A percentile compares a stretch with the other conserved stretches of the same genome.
phyloP scores from a whole-genome alignment of 768 basidiomycete species.

The Tricholoma hemisulphureum region DNA sequence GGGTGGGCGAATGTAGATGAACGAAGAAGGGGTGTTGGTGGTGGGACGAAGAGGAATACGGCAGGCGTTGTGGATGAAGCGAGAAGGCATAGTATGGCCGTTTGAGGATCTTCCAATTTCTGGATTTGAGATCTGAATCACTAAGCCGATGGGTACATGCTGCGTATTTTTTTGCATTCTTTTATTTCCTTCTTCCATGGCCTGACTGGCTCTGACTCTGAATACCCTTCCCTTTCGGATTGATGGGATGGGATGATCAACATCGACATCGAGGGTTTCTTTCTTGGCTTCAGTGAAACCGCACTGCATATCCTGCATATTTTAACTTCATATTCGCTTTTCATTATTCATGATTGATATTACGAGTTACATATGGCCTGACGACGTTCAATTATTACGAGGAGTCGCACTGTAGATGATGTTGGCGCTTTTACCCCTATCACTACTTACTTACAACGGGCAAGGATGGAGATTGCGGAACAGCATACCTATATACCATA shows the following conservation, averaged over 20 bases:
- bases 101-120: slow-evolving; percentile 38
- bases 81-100: slow-evolving; percentile 66
- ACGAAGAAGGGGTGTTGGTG: slow-evolving; percentile 44
- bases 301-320: background rate
- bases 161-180: background rate
- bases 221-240: background rate
- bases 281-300: background rate
- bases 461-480: background rate
- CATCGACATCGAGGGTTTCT: background rate
- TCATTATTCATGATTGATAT: background rate
- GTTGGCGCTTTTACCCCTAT: background rate
- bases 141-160: background rate
- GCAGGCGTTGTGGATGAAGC: slow-evolving; percentile 46
- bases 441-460: background rate
- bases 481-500: background rate
- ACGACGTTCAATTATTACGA: background rate
- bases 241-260: background rate
- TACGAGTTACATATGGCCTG: background rate
- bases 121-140: background rate
- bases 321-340: background rate
- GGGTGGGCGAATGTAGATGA: slow-evolving; percentile 58
- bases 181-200: background rate
- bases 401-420: background rate
- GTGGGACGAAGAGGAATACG: slow-evolving; percentile 28
- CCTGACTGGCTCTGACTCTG: background rate